Conservation (phyloP, 2,329 filamentous ascomycete genomes). For the Aspergillus sp. region DNA sequence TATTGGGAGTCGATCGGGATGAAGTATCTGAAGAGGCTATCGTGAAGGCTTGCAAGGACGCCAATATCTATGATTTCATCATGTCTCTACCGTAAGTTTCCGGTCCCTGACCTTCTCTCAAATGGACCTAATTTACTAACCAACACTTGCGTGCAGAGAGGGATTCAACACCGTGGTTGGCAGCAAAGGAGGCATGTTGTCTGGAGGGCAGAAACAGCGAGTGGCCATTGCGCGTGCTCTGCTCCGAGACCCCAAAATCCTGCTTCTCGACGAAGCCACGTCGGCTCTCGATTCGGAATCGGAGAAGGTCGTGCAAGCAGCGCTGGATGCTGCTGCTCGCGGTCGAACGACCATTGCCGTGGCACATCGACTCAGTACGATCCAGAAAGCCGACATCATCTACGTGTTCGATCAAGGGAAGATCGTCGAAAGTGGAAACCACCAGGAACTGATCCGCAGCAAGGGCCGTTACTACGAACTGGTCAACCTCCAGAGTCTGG, state of each 20-base stretch:
- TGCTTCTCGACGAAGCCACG: slow-evolving; percentile 78
- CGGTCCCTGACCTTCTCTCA: neutral
- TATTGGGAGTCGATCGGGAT: slow-evolving; percentile 70
- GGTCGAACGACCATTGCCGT: slow-evolving; percentile 91
- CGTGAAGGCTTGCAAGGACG: slow-evolving; percentile 77
- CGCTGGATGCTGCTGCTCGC: slow-evolving; percentile 77
- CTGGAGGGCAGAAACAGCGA: slow-evolving; percentile 91
- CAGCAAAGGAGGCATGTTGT: slow-evolving; percentile 79
- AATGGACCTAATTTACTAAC: neutral
- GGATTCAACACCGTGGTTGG: slow-evolving; percentile 85
- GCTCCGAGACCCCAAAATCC: slow-evolving; percentile 83
- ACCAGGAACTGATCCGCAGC: slow-evolving; percentile 68
- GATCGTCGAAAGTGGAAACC: slow-evolving; percentile 81
- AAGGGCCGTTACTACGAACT: slow-evolving; percentile 75
- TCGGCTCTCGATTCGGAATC: slow-evolving; percentile 52
- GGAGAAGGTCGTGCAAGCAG: slow-evolving; percentile 61
- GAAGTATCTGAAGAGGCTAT: slow-evolving; percentile 71
- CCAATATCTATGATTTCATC: slow-evolving; percentile 93
- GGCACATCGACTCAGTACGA: slow-evolving; percentile 86
- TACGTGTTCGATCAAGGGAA: slow-evolving; percentile 93
- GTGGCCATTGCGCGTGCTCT: slow-evolving; percentile 90
- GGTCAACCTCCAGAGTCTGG: slow-evolving; percentile 76
- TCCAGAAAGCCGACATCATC: slow-evolving; percentile 91
- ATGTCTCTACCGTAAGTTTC: slow-evolving; percentile 66
- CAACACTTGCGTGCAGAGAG: slow-evolving; percentile 49